Conservation (phyloP, 2,329 filamentous ascomycete genomes). For the Fusarium decemcellulare region DNA sequence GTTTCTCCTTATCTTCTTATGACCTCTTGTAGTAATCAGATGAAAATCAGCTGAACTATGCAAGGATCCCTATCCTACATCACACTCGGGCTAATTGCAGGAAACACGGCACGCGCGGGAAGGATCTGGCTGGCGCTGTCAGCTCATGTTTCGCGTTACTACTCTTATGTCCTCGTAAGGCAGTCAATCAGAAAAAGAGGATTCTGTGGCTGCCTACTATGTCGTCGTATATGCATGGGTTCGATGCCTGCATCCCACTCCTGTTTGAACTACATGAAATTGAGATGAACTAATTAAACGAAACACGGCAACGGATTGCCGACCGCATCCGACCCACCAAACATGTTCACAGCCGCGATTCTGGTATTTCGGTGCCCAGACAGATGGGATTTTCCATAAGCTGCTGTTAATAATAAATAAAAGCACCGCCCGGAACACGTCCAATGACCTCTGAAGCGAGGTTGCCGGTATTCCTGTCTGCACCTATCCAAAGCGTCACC, state of each 20-base stretch:
- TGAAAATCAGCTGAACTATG: not conserved
- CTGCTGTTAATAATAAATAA: constrained; percentile 17
- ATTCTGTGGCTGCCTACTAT: too few species aligned
- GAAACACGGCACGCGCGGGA: too few species aligned
- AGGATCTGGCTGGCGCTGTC: too few species aligned
- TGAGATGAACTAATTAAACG: constrained; percentile 18
- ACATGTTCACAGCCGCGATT: not conserved
- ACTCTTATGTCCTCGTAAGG: too few species aligned
- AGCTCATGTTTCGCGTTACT: too few species aligned
- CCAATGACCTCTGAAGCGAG: not conserved
- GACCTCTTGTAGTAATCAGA: not conserved
- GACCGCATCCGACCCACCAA: not conserved
- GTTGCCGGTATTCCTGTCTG: not conserved
- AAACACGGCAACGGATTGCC: constrained; percentile 4
- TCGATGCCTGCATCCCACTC: not conserved
- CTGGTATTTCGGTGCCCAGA: not conserved
- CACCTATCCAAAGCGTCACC: constrained; percentile 12
- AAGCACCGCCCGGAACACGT: constrained; percentile 17
- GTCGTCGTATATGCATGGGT: not conserved
- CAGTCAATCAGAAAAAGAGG: too few species aligned
- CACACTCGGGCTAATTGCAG: too few species aligned
- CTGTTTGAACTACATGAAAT: constrained; percentile 12
- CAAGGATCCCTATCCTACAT: too few species aligned
- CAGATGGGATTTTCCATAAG: not conserved
- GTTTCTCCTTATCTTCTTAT: constrained; percentile 2